phyloP scores from a whole-genome alignment of 1,284 basidiomycete species.

The Rhodofomes roseus region DNA sequence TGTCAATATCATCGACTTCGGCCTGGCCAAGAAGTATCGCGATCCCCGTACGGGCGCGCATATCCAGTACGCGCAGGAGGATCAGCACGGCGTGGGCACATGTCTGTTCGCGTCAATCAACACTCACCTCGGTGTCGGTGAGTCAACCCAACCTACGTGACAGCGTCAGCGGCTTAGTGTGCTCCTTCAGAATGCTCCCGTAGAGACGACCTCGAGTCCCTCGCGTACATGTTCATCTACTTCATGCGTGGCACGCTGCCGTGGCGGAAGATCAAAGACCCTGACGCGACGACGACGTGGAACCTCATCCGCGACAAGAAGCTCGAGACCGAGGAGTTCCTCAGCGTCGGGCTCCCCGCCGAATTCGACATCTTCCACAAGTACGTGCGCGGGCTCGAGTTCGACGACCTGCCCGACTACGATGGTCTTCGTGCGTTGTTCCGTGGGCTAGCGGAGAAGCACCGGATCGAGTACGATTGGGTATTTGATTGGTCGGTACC shows the following conservation, averaged over 20 bases:
- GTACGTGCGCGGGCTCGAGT: constrained; percentile 83
- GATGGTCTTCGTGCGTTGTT: constrained; percentile 82
- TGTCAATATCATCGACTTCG: constrained; percentile 96
- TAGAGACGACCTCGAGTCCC: constrained; percentile 88
- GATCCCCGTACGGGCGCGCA: constrained; percentile 85
- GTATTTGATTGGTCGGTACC: constrained; percentile 30
- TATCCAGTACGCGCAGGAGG: constrained; percentile 90
- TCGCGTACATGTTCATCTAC: constrained; percentile 93
- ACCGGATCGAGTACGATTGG: constrained; percentile 28
- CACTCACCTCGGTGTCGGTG: constrained; percentile 88
- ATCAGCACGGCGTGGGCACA: constrained; percentile 87
- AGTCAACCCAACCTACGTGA: constrained; percentile 19
- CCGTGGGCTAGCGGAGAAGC: constrained; percentile 43
- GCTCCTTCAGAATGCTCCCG: constrained; percentile 68
- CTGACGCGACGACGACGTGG: constrained; percentile 80
- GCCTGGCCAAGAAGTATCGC: constrained; percentile 93
- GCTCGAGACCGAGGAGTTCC: constrained; percentile 54
- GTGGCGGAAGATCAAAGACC: constrained; percentile 82
- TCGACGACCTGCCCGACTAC: constrained; percentile 91
- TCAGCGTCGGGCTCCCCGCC: constrained; percentile 81
- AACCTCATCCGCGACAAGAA: constrained; percentile 70
- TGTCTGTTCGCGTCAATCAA: constrained; percentile 94
- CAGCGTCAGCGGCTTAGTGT: neutral
- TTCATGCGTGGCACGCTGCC: constrained; percentile 88
- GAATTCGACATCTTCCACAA: constrained; percentile 88